Percentiles rank a stretch among this genome's conserved stretches.
phyloP scores from a whole-genome alignment of 129 eudicot genomes.

The Centrapalus pauciflorus region DNA sequence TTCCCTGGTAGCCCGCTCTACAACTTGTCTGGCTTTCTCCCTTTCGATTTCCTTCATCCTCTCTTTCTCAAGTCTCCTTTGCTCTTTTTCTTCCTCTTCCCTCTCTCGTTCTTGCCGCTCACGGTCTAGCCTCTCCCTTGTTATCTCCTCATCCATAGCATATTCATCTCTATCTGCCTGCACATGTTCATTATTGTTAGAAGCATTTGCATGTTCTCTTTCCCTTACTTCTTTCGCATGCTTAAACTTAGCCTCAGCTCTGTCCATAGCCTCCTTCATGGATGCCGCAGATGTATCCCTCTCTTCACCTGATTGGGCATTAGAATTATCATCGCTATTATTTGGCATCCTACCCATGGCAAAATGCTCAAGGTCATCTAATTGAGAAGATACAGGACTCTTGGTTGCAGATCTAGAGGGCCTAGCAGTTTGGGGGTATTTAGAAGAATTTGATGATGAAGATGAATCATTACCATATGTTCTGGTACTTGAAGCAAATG shows the following conservation, averaged over 20 bases:
- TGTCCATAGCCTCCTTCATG: constrained; percentile 75
- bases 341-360: constrained; percentile 37
- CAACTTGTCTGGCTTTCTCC: constrained; percentile 73
- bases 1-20: constrained; percentile 82
- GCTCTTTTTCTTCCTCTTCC: constrained; percentile 54
- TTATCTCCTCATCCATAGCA: constrained; percentile 31
- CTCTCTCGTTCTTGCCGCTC: constrained; percentile 43
- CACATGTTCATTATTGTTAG: constrained; percentile 53
- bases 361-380: constrained; percentile 63
- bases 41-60: constrained; percentile 58
- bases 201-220: constrained; percentile 54
- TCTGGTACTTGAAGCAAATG: constrained; percentile 39
- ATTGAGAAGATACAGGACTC: constrained; percentile 33
- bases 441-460: constrained; percentile 36
- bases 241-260: constrained; percentile 67
- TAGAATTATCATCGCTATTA: constrained; percentile 25
- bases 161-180: constrained; percentile 48
- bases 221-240: constrained; percentile 68
- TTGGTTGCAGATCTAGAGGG: constrained; percentile 23
- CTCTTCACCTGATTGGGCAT: constrained; percentile 37
- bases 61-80: constrained; percentile 57
- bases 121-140: constrained; percentile 42
- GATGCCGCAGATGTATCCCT: constrained; percentile 55
- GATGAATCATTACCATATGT: constrained; percentile 44
- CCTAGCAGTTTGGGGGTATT: constrained; percentile 40